Percentiles rank a stretch among this genome's conserved stretches.
Evolutionary conservation across 345 rosid species (phyloP).

Genomic region (Corchorus olitorius): DNA sequence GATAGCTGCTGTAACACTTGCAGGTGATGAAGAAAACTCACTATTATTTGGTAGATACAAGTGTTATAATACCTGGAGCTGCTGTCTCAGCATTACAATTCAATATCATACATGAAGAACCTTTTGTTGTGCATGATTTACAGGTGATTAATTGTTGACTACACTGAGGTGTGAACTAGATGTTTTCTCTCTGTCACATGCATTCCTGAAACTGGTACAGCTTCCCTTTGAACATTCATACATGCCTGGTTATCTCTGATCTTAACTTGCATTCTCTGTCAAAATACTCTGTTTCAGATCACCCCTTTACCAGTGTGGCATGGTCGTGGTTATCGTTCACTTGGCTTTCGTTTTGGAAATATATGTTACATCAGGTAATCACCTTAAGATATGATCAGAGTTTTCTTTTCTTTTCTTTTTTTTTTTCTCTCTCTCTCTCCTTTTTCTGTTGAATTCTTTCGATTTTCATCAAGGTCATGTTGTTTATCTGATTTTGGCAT

Average conservation of each 20-base stretch:
- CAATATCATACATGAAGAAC: slow-evolving; percentile 72
- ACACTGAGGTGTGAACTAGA: neutral
- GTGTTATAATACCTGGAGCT: slow-evolving; percentile 77
- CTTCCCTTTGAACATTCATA: neutral
- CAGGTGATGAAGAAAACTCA: slow-evolving; percentile 99
- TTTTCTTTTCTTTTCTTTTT: no score
- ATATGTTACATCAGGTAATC: slow-evolving; percentile 83
- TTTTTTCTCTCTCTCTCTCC: no score
- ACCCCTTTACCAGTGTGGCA: slow-evolving; percentile 96
- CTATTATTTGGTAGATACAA: slow-evolving; percentile 87
- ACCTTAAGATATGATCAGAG: neutral
- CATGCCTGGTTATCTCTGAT: neutral
- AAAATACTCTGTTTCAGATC: slow-evolving; percentile 48
- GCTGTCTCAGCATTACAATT: slow-evolving; percentile 88
- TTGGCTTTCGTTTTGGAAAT: slow-evolving; percentile 88
- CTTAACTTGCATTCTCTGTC: slow-evolving; percentile 9
- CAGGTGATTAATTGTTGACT: slow-evolving; percentile 42
- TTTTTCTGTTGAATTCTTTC: neutral
- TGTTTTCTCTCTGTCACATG: neutral
- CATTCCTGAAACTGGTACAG: slow-evolving; percentile 6
- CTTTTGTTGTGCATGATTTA: slow-evolving; percentile 68
- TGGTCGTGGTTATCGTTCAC: slow-evolving; percentile 78
- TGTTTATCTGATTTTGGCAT: slow-evolving; percentile 7
- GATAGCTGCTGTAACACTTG: slow-evolving; percentile 17
- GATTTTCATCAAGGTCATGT: neutral